Base-by-base conservation (phyloP, 345 rosid species). In the Aquilaria yunnanensis region DNA sequence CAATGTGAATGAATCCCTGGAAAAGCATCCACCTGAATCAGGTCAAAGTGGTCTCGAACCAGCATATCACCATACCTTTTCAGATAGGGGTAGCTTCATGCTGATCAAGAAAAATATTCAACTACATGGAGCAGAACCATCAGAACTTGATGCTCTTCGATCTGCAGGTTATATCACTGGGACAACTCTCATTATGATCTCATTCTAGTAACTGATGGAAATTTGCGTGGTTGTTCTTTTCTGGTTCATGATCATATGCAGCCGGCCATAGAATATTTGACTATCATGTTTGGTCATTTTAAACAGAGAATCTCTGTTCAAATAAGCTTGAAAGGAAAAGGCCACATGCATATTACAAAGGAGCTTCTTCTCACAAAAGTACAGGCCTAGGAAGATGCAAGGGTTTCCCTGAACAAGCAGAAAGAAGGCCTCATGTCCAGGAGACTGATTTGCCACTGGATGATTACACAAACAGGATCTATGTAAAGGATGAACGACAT, bases 101-200 rank as follows among this genome's bases (percentile, higher is more conserved):
- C 71, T 78, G 41, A 58, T 77, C 74, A 83, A 70, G 65, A 71
- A 77, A 62, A 68, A 68, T 63, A 46, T 70, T 56, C 76, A 68
- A 60, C 54, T 51, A 7, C 60, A 72, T 54, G 70, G 59, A 55
- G 60, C 70, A 59, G 72, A 72, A 54, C 61, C 76, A 70, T 63
- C 77, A 37, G 62, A 65, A 11, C 71, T 61, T 10, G 70, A 68
- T 58, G 62, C 77, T 68, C 60, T 66, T 12, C 70, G 64, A 53
- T 69, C 69, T 74, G 72, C 81, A 81, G 97, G 96, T 91, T 65
- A 59, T 70, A 70, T 72, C 67, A 23, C 66, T 49, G 23, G 52
- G 56, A 34, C 10, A 49, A 63, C 53, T 46, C 9, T 57, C 12
- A 31, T 11, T 61, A 32, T 54, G 60, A 29, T 54, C 34, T 66